Conservation (phyloP, 352 stramenopile genomes). For the Sclerospora graminicola region DNA sequence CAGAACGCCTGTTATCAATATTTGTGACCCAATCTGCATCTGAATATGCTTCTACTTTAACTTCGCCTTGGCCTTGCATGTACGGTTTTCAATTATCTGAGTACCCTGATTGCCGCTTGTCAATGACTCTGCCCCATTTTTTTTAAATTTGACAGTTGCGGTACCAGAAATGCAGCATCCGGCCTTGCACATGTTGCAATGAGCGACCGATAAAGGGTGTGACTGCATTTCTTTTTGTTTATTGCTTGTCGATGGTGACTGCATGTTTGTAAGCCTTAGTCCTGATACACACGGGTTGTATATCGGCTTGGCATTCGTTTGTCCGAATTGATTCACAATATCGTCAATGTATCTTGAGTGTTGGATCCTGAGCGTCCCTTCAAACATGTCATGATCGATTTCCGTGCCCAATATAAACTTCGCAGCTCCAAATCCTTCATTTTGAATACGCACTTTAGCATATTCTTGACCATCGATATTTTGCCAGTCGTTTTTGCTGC, state of each 20-base stretch:
- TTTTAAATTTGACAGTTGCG: background rate
- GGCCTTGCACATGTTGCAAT: background rate
- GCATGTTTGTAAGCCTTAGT: constrained; percentile 1
- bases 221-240: background rate
- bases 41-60: too few relatives aligned
- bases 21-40: too few relatives aligned
- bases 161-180: background rate
- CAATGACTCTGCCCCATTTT: too few relatives aligned
- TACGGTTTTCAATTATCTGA: too few relatives aligned
- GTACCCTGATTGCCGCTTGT: too few relatives aligned
- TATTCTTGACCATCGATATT: too few relatives aligned
- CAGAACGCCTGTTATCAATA: too few relatives aligned
- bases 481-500: background rate
- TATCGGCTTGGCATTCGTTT: constrained; percentile 4
- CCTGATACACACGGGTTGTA: constrained; percentile 4
- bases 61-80: too few relatives aligned
- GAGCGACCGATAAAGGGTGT: background rate
- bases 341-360: constrained; percentile 5
- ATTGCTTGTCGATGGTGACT: background rate
- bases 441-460: background rate
- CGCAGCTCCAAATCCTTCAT: background rate
- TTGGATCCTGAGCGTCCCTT: background rate
- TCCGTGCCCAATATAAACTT: too few relatives aligned
- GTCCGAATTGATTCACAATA: background rate
- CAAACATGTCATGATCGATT: too few relatives aligned